These are phyloP conservation scores for Nakazawaea holstii DNA, from an alignment of 805 yeast species.

Conservation along the genomic window DNA sequence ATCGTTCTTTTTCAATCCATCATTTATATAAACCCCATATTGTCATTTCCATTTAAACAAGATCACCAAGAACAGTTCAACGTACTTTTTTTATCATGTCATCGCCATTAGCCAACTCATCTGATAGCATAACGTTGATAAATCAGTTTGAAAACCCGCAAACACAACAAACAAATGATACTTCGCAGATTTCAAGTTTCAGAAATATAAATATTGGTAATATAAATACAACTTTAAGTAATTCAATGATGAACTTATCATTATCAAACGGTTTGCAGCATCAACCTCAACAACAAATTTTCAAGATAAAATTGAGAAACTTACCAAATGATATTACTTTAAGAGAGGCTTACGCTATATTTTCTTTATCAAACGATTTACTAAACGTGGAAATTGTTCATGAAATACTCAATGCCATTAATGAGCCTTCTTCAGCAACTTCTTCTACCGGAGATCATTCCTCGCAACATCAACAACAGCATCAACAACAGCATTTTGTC, in stretches of 20 bases:
- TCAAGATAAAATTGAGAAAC: constrained; percentile 40
- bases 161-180: neutral
- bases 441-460: constrained; percentile 13
- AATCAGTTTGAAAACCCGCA: constrained; percentile 10
- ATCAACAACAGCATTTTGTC: constrained; percentile 11
- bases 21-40: constrained; percentile 5
- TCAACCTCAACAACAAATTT: constrained; percentile 5
- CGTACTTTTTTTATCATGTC: constrained; percentile 6
- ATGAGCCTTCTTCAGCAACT: constrained; percentile 8
- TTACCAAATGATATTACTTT: constrained; percentile 58
- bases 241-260: constrained; percentile 13
- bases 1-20: constrained; percentile 11
- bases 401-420: constrained; percentile 14
- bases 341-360: constrained; percentile 64
- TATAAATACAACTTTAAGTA: constrained; percentile 5
- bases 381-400: constrained; percentile 42
- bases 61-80: neutral
- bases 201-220: constrained; percentile 3
- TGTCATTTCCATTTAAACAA: neutral
- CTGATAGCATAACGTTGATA: constrained; percentile 9
- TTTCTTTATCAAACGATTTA: constrained; percentile 66
- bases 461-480: constrained; percentile 13
- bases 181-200: constrained; percentile 3
- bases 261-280: constrained; percentile 12
- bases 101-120: constrained; percentile 12